A percentile compares a stretch with the other conserved stretches of the same genome.
Conservation (phyloP, 106 monocot species). For the Iris macrosiphon region DNA sequence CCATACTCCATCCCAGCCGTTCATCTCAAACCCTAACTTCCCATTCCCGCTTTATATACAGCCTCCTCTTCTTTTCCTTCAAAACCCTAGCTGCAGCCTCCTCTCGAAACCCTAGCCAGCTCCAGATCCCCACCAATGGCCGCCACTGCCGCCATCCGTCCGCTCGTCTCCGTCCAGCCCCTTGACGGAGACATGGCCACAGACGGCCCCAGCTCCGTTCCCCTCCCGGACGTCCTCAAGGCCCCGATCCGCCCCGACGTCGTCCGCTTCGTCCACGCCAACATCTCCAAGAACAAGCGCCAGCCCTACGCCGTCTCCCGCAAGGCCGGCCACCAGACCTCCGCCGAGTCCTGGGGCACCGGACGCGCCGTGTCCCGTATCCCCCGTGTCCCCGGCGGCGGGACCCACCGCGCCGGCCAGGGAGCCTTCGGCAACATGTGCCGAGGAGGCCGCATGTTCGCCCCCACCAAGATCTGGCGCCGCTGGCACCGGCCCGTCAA, state of each 20-base stretch:
- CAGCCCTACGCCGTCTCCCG: slow-evolving; percentile 65
- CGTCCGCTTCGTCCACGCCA: slow-evolving; percentile 46
- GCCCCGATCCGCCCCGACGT: slow-evolving; percentile 63
- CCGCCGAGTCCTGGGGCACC: slow-evolving; percentile 84
- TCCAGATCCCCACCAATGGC: not conserved
- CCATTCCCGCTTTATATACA: not conserved
- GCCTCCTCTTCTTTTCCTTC: not conserved
- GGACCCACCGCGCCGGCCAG: slow-evolving; percentile 83
- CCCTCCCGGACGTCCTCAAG: slow-evolving; percentile 55
- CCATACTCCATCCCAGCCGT: slow-evolving; percentile 18
- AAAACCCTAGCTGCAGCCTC: too few species aligned
- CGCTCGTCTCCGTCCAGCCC: slow-evolving; percentile 24
- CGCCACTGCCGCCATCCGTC: slow-evolving; percentile 32
- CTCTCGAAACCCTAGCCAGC: slow-evolving; percentile 5
- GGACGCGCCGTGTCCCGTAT: slow-evolving; percentile 87
- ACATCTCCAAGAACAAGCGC: slow-evolving; percentile 46
- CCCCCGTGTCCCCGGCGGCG: slow-evolving; percentile 78
- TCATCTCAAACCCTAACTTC: not conserved
- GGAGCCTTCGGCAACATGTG: slow-evolving; percentile 74
- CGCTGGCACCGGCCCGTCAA: slow-evolving; percentile 62
- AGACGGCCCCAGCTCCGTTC: slow-evolving; percentile 9
- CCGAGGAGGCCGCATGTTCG: slow-evolving; percentile 79
- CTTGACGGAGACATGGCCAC: slow-evolving; percentile 26
- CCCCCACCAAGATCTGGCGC: slow-evolving; percentile 86
- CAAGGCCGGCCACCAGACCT: slow-evolving; percentile 83